Percentiles rank a stretch among this genome's conserved stretches.
phyloP scores from a whole-genome alignment of 2,329 filamentous ascomycete species.

The Diaporthe amygdali region DNA sequence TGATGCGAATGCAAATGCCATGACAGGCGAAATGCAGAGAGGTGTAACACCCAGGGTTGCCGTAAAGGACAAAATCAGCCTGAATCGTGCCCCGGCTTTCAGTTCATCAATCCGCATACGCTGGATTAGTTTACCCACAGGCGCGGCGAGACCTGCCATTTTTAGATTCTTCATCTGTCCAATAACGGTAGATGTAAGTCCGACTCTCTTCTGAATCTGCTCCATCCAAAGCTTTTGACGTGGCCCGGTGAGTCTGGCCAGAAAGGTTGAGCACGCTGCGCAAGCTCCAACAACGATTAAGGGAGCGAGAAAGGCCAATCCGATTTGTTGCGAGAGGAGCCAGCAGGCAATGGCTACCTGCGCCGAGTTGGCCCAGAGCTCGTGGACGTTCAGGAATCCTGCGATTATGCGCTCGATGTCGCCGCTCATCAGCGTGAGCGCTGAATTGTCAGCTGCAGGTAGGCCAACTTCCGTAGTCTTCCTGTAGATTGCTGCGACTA shows the following conservation, averaged over 20 bases:
- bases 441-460: slow-evolving; percentile 32
- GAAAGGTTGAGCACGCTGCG: slow-evolving; percentile 22
- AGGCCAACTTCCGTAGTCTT: slow-evolving; percentile 35
- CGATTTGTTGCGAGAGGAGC: slow-evolving; percentile 38
- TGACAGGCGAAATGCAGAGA: slow-evolving; percentile 40
- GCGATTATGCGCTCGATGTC: slow-evolving; percentile 41
- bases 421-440: slow-evolving; percentile 44
- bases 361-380: slow-evolving; percentile 40
- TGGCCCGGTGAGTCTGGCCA: slow-evolving; percentile 28
- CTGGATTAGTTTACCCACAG: slow-evolving; percentile 32
- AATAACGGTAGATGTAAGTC: slow-evolving; percentile 31
- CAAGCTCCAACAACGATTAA: slow-evolving; percentile 36
- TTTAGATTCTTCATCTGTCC: slow-evolving; percentile 34
- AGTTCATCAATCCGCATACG: slow-evolving; percentile 32
- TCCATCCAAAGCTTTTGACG: slow-evolving; percentile 38
- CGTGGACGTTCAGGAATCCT: slow-evolving; percentile 37
- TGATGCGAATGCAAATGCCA: slow-evolving; percentile 36
- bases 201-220: slow-evolving; percentile 35
- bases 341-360: slow-evolving; percentile 39
- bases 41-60: slow-evolving; percentile 38
- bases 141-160: slow-evolving; percentile 37
- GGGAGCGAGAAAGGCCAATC: slow-evolving; percentile 37
- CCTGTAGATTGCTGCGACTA: slow-evolving; percentile 39
- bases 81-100: slow-evolving; percentile 29
- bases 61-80: slow-evolving; percentile 28